These are phyloP conservation scores for Curvularia lunata DNA, from an alignment of 2,329 filamentous ascomycete species.

Conservation along the genomic window DNA sequence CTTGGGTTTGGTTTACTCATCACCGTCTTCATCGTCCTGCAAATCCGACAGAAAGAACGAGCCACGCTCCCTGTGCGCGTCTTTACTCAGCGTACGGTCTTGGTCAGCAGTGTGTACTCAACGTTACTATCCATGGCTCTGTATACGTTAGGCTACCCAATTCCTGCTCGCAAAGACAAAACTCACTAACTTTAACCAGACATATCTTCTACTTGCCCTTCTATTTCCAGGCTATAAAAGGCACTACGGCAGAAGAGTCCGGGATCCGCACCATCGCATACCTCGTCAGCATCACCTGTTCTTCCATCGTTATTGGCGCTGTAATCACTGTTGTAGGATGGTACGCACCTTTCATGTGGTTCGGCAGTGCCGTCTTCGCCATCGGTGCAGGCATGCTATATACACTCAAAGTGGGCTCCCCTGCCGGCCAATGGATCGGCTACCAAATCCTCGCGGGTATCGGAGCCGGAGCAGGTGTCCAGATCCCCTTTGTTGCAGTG, in stretches of 20 bases:
- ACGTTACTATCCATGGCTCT: constrained; percentile 48
- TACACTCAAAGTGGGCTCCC: constrained; percentile 39
- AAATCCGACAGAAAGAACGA: constrained; percentile 38
- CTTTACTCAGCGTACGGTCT: constrained; percentile 47
- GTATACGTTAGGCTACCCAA: constrained; percentile 37
- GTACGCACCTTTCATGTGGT: constrained; percentile 50
- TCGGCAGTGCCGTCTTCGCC: constrained; percentile 44
- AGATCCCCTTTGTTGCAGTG: constrained; percentile 54
- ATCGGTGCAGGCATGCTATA: constrained; percentile 50
- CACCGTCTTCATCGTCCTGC: constrained; percentile 51
- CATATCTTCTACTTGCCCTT: constrained; percentile 50
- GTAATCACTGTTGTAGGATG: constrained; percentile 38
- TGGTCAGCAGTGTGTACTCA: constrained; percentile 43
- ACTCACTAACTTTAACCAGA: constrained; percentile 17
- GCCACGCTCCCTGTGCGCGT: constrained; percentile 42
- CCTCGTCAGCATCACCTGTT: constrained; percentile 38
- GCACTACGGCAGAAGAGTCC: constrained; percentile 48
- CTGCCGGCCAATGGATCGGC: constrained; percentile 47
- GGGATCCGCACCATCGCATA: constrained; percentile 46
- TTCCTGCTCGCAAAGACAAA: not conserved
- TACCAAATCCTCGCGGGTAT: constrained; percentile 49
- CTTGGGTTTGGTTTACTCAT: constrained; percentile 56
- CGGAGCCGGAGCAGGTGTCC: constrained; percentile 53
- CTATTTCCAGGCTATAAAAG: constrained; percentile 55
- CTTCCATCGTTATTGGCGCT: constrained; percentile 37